Evolutionary conservation across 2,329 filamentous ascomycete genomes (phyloP).

Genomic region (Fusarium bulbicola): DNA sequence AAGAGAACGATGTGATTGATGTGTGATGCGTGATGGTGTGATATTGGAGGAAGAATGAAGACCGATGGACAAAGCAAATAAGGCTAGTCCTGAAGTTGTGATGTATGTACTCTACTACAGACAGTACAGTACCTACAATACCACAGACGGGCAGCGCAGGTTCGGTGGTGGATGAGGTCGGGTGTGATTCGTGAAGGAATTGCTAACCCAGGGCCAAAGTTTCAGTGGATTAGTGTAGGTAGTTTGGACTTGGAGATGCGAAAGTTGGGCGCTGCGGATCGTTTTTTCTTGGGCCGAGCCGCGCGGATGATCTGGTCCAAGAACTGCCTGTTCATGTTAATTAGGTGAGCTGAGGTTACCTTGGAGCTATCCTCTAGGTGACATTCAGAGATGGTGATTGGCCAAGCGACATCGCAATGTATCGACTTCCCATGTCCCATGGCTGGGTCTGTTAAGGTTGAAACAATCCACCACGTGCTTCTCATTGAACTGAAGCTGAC

Average conservation of each 20-base stretch:
- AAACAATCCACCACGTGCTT: slow-evolving; percentile 35
- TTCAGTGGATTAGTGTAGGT: slow-evolving; percentile 34
- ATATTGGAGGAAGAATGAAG: slow-evolving; percentile 15
- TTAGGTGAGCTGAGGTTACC: slow-evolving; percentile 28
- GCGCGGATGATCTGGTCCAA: slow-evolving; percentile 33
- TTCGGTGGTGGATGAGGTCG: not conserved
- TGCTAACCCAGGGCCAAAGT: slow-evolving; percentile 11
- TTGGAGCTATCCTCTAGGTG: slow-evolving; percentile 20
- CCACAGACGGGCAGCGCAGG: not conserved
- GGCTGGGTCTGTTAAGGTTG: slow-evolving; percentile 12
- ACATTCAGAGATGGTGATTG: slow-evolving; percentile 8
- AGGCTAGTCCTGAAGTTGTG: slow-evolving; percentile 12
- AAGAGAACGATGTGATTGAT: slow-evolving; percentile 4
- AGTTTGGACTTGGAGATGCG: slow-evolving; percentile 26
- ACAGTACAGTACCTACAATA: not conserved
- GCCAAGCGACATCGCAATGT: not conserved
- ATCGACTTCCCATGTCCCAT: slow-evolving; percentile 1
- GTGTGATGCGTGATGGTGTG: slow-evolving; percentile 20
- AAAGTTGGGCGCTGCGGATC: slow-evolving; percentile 36
- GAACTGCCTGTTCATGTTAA: slow-evolving; percentile 31
- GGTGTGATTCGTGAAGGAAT: slow-evolving; percentile 15
- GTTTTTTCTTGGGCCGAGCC: slow-evolving; percentile 37
- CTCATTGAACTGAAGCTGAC: not conserved
- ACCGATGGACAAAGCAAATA: slow-evolving; percentile 12
- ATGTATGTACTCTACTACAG: slow-evolving; percentile 7